Evolutionary conservation across 1,139 yeast genomes (phyloP).

Genomic region (Yamadazyma spencermartinsiae): DNA sequence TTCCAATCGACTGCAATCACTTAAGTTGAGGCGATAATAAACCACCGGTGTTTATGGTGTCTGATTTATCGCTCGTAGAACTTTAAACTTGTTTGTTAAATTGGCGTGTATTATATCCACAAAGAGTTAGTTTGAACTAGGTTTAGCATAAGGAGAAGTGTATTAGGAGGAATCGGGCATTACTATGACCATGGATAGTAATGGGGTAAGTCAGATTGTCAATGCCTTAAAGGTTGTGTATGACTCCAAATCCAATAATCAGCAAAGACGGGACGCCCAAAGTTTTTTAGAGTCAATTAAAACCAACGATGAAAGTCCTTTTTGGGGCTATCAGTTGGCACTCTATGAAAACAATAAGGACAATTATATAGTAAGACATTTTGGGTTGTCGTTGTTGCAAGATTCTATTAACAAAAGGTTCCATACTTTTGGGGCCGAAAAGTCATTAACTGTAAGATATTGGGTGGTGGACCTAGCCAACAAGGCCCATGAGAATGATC

Average conservation of each 20-base stretch:
- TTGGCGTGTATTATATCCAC: too few relatives aligned
- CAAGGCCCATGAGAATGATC: conserved; percentile 63
- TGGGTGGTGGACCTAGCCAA: conserved; percentile 83
- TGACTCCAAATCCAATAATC: conserved; percentile 66
- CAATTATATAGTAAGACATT: conserved; percentile 79
- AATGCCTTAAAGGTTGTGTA: conserved; percentile 80
- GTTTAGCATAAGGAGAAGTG: neutral
- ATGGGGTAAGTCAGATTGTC: conserved; percentile 68
- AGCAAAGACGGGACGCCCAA: conserved; percentile 67
- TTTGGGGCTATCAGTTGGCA: conserved; percentile 90
- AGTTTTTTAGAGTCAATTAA: conserved; percentile 74
- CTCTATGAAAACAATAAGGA: conserved; percentile 58
- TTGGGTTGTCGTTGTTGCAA: conserved; percentile 80
- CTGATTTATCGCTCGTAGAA: too few relatives aligned
- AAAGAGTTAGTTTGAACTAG: neutral
- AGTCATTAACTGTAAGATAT: conserved; percentile 65
- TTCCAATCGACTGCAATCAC: too few relatives aligned
- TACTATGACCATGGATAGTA: conserved; percentile 55
- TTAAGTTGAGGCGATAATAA: too few relatives aligned
- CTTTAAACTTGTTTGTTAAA: too few relatives aligned
- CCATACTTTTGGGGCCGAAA: conserved; percentile 59
- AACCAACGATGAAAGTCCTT: conserved; percentile 78
- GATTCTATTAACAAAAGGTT: conserved; percentile 63
- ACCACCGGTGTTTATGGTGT: too few relatives aligned
- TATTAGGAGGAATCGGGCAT: neutral